Base-by-base conservation (phyloP, 805 yeast genomes). In the Zygoascus bituminiphila region DNA sequence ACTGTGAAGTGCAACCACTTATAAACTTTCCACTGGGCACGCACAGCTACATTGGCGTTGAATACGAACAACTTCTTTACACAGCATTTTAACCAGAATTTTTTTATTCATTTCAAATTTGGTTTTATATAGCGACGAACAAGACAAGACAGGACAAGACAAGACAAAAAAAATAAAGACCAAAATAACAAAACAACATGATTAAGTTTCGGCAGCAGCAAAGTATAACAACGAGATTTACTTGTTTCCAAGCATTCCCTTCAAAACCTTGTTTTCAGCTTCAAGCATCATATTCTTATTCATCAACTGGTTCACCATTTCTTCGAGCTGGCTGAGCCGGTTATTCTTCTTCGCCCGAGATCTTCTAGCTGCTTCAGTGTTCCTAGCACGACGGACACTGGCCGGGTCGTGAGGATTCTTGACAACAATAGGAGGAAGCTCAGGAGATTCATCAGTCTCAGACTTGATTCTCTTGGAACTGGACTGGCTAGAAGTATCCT, bases 291-390 rank as follows among this genome's bases (percentile, higher is more conserved):
- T 58, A 64, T 86, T 87, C 56, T 73, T 80, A 22, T 64, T 58
- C 50, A 79, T 58, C 54, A 89, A 71, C 26, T 66, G 75, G 55
- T 81, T 87, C 47, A 88, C 93, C 65, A 78, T 80, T 21, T 67
- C 78, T 68, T 89, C 97, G 63, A 89, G 72, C 64, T 86, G 91
- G 51, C 68, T 59, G 87, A 89, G 84, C 66, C 95, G 78, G 65
- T 85, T 85, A 81, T 84, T 81, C 68, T 89, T 88, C 65, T 95
- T 79, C 29, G 95, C 95, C 59, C 98, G 76, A 29, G 96, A 88
- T 64, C 96, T 78, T 66, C 98, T 80, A 5, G 96, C 96, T 54
- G 96, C 95, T 66, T 87, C 95, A 20, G 81, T 88, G 74, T 88
- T 88, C 67, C 88, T 79, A 12, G 95, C 96, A 62, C 96, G 79